Base-by-base conservation (phyloP, 345 rosid species). In the Syzygium aqueum region DNA sequence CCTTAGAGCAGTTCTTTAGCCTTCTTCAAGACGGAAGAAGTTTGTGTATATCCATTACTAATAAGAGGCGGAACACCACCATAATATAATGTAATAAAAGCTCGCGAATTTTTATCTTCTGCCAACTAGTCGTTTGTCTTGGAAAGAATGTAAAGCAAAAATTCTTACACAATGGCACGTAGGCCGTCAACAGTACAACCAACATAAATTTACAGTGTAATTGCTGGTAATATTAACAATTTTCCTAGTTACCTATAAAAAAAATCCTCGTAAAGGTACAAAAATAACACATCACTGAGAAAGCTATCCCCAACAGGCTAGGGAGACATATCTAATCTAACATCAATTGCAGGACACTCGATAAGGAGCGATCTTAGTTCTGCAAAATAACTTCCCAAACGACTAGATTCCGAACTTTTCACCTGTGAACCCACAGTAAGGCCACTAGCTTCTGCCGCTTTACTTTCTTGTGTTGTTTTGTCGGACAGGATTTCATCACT, bases 351-450 rank as follows among this genome's bases (percentile, higher is more conserved):
- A 3, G 96, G 95, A 86, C 91, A 89, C 77, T 91, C 90, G 28
- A 78, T 80, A 90, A 95, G 91, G 87, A 96, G 94, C 52, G 93
- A 90, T 77, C 90, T 90, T 78, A 96, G 93, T 91, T 94, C 93
- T 53, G 65, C 87, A 56, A 84, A 88, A 88, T 89, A 92, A 85
- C 86, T 89, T 86, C 85, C 93, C 87, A 94, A 87, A 49, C 30
- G 57, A 21, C 87, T 85, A 87, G 88, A 15, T 85, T 59, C 87
- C 53, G 90, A 89, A 84, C 86, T 87, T 65, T 89, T 90, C 16
- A 86, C 89, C 65, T 43, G 87, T 59, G 63, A 51, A 56, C 84
- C 88, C 86, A 67, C 91, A 28, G 6, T 28, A 51, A 11, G 53
- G 51, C 85, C 61, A 90, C 87, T 73, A 86, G 86, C 85, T 43